These are phyloP conservation scores for Obelidium mucronatum DNA, from an alignment of 192 early-diverging fungal genomes.

Conservation along the genomic window DNA sequence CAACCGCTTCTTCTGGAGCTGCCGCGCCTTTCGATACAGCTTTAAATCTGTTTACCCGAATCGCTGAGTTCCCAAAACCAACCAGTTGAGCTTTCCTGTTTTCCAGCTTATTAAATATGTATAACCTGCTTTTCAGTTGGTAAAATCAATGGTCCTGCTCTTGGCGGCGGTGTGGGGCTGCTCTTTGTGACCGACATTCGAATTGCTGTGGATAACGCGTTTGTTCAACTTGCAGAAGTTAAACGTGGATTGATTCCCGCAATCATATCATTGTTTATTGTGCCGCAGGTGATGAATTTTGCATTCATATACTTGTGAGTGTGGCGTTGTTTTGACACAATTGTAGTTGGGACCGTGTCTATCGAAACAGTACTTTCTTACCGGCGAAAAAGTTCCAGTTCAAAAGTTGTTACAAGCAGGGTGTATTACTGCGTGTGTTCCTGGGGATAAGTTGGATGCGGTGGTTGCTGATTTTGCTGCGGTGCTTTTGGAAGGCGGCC, in stretches of 20 bases:
- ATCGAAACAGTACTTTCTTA: constrained; percentile 43
- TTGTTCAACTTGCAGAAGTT: constrained; percentile 67
- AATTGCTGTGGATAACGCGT: constrained; percentile 48
- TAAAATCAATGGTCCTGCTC: constrained; percentile 67
- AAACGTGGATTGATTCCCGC: constrained; percentile 69
- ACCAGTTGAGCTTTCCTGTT: constrained; percentile 13
- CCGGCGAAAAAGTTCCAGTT: constrained; percentile 24
- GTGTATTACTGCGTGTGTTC: neutral
- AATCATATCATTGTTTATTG: constrained; percentile 68
- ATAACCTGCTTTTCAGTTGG: constrained; percentile 52
- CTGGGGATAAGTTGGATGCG: constrained; percentile 47
- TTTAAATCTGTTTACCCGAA: constrained; percentile 48
- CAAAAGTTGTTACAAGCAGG: neutral
- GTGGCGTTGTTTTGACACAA: neutral
- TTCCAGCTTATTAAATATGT: neutral
- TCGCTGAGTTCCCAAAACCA: constrained; percentile 54
- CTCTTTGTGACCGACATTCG: constrained; percentile 56
- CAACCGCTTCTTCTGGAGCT: constrained; percentile 33
- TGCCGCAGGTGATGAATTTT: constrained; percentile 52
- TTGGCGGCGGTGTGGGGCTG: constrained; percentile 63
- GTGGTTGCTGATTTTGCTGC: constrained; percentile 52
- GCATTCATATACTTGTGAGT: neutral
- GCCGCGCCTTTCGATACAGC: constrained; percentile 42
- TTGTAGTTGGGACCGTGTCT: constrained; percentile 53
- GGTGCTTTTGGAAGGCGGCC: constrained; percentile 53